These are phyloP conservation scores for Apium graveolens DNA, from an alignment of 129 eudicot species.

Conservation along the genomic window DNA sequence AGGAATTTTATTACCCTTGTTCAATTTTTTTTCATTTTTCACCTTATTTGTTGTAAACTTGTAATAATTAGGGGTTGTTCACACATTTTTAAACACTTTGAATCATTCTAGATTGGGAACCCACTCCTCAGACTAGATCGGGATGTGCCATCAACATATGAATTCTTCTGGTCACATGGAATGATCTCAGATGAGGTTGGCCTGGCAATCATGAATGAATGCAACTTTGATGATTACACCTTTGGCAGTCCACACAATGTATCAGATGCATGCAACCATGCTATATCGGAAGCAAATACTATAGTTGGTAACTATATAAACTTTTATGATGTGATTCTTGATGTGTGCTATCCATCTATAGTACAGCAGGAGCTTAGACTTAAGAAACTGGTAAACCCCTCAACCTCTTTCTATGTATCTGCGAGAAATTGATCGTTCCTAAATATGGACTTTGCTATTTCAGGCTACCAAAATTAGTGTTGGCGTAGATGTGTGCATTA, in stretches of 20 bases:
- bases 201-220: slow-evolving; percentile 64
- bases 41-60: neutral
- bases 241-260: slow-evolving; percentile 69
- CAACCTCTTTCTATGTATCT: neutral
- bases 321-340: slow-evolving; percentile 78
- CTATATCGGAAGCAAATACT: slow-evolving; percentile 49
- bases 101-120: slow-evolving; percentile 53
- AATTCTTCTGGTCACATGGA: slow-evolving; percentile 96
- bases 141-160: slow-evolving; percentile 72
- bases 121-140: slow-evolving; percentile 89
- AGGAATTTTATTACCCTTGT: neutral
- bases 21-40: neutral
- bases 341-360: slow-evolving; percentile 88
- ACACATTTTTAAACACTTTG: neutral
- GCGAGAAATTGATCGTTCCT: neutral
- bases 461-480: slow-evolving; percentile 86
- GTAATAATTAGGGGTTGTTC: neutral
- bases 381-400: slow-evolving; percentile 46
- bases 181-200: slow-evolving; percentile 97
- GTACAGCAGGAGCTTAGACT: slow-evolving; percentile 87
- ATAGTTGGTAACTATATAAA: slow-evolving; percentile 70
- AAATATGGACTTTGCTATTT: neutral
- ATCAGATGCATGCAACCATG: slow-evolving; percentile 48
- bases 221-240: slow-evolving; percentile 84
- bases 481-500: slow-evolving; percentile 93